Evolutionary conservation across 352 stramenopile genomes (phyloP).

Genomic region (Globisporangium barbulae): DNA sequence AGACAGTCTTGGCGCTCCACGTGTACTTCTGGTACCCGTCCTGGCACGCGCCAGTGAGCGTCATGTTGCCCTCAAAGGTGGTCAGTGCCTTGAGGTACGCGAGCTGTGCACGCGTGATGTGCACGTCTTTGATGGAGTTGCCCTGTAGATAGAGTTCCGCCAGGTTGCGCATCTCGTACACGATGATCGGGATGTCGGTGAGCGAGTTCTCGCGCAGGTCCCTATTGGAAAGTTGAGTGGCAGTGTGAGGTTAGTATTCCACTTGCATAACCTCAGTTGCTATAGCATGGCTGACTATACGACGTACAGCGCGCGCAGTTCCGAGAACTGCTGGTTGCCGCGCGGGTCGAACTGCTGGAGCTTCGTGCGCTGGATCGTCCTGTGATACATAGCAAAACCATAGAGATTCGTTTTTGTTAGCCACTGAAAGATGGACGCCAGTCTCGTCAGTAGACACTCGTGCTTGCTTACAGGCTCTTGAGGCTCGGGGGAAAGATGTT

Average conservation of each 20-base stretch:
- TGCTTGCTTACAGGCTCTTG: conserved; percentile 41
- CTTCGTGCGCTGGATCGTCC: conserved; percentile 57
- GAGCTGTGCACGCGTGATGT: conserved; percentile 52
- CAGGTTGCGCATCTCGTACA: conserved; percentile 65
- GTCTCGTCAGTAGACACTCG: not conserved
- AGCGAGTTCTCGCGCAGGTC: conserved; percentile 65
- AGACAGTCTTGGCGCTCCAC: conserved; percentile 51
- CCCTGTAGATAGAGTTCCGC: conserved; percentile 44
- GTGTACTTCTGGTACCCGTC: conserved; percentile 41
- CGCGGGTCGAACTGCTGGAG: conserved; percentile 61
- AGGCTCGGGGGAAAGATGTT: conserved; percentile 67
- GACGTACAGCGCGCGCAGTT: conserved; percentile 56
- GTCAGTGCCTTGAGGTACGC: conserved; percentile 48
- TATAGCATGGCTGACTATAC: too few relatives aligned
- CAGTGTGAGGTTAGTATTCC: not conserved
- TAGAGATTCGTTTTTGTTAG: too few relatives aligned
- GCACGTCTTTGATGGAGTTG: conserved; percentile 50
- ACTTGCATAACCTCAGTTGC: too few relatives aligned
- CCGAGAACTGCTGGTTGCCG: conserved; percentile 36
- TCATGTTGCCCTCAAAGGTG: conserved; percentile 44
- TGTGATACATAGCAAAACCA: conserved; percentile 14
- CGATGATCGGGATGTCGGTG: conserved; percentile 56
- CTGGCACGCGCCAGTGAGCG: conserved; percentile 33
- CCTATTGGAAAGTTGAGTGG: conserved; percentile 21
- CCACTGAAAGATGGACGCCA: too few relatives aligned